Conservation (phyloP, 768 basidiomycete species). For the Boletus subcaerulescens region DNA sequence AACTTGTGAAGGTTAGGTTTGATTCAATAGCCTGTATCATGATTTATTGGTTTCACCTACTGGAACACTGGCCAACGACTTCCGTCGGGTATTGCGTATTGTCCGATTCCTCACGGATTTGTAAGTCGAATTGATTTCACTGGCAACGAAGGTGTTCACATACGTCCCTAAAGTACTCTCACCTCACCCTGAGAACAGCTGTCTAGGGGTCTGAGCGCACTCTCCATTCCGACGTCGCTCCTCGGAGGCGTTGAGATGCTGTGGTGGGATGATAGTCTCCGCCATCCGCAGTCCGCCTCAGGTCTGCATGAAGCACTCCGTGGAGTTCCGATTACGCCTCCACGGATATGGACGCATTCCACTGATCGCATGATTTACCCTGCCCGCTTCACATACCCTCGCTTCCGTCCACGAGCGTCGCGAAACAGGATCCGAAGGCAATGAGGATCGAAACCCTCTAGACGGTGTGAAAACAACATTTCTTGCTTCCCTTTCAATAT, state of each 20-base stretch:
- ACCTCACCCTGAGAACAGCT: not conserved
- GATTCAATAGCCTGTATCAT: slow-evolving; percentile 1
- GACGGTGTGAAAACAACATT: slow-evolving; percentile 2
- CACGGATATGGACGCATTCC: slow-evolving; percentile 1
- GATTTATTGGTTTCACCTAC: slow-evolving; percentile 7
- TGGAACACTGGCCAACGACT: slow-evolving; percentile 1
- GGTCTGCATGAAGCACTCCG: slow-evolving; percentile 10
- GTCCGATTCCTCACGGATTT: slow-evolving; percentile 7
- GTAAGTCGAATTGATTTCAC: not conserved
- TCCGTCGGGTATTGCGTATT: slow-evolving; percentile 6
- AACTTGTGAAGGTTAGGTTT: not conserved
- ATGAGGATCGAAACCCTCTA: slow-evolving; percentile 18
- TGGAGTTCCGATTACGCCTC: slow-evolving; percentile 23
- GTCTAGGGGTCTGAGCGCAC: not conserved
- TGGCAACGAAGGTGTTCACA: not conserved
- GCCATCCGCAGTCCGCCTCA: slow-evolving; percentile 1
- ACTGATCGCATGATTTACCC: slow-evolving; percentile 13
- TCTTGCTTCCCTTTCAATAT: slow-evolving; percentile 1
- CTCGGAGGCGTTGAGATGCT: not conserved
- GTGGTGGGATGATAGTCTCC: slow-evolving; percentile 1
- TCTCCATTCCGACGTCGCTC: not conserved
- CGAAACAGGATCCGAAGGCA: slow-evolving; percentile 22
- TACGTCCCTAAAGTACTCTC: not conserved
- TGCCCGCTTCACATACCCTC: slow-evolving; percentile 15
- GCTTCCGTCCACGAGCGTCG: slow-evolving; percentile 17